phyloP scores from a whole-genome alignment of 768 basidiomycete genomes.

The Rhizopogon roseolus region DNA sequence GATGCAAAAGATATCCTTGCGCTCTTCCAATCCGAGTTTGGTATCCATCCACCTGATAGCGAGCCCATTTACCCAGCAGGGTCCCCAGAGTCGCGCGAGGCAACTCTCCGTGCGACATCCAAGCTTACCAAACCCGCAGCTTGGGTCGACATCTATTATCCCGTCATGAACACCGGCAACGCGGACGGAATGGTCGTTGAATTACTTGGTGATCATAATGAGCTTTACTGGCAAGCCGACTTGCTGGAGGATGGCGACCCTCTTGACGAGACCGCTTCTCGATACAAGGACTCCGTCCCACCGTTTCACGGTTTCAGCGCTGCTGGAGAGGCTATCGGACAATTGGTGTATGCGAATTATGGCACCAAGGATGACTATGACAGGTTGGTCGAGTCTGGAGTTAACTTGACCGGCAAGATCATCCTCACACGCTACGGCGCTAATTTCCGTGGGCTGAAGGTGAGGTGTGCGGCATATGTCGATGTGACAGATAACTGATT shows the following conservation, averaged over 20 bases:
- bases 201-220: conserved; percentile 54
- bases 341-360: conserved; percentile 76
- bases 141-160: conserved; percentile 89
- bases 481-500: conserved; percentile 14
- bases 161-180: conserved; percentile 66
- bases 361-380: conserved; percentile 70
- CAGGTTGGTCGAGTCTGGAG: conserved; percentile 56
- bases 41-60: conserved; percentile 36
- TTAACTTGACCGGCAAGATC: conserved; percentile 73
- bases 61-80: conserved; percentile 70
- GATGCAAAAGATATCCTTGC: conserved; percentile 65
- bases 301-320: conserved; percentile 86
- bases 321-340: conserved; percentile 72
- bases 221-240: conserved; percentile 61
- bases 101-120: conserved; percentile 54
- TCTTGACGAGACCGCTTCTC: conserved; percentile 66
- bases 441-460: conserved; percentile 84
- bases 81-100: conserved; percentile 55
- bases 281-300: conserved; percentile 62
- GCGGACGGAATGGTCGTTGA: conserved; percentile 65
- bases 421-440: conserved; percentile 74
- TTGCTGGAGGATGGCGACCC: conserved; percentile 68
- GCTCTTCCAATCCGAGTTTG: conserved; percentile 64
- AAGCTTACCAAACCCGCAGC: conserved; percentile 49
- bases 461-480: conserved; percentile 23